A percentile compares a stretch with the other conserved stretches of the same genome.
phyloP scores from a whole-genome alignment of 805 yeast genomes.

The Candida cerambycidarum region DNA sequence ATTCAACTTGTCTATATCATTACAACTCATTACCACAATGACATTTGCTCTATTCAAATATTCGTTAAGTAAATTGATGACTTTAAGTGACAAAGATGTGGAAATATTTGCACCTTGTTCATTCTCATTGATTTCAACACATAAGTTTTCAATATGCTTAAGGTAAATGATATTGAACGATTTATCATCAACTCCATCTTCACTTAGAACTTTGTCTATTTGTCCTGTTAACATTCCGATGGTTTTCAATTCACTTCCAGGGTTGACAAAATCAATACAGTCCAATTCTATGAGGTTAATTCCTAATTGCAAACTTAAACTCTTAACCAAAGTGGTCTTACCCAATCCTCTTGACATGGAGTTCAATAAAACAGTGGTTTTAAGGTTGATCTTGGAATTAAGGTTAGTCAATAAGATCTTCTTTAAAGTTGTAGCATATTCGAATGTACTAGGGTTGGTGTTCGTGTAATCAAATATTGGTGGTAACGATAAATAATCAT shows the following conservation, averaged over 20 bases:
- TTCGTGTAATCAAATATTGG: conserved; percentile 36
- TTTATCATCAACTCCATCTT: conserved; percentile 26
- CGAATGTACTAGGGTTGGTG: conserved; percentile 34
- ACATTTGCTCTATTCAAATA: conserved; percentile 44
- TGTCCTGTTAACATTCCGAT: conserved; percentile 76
- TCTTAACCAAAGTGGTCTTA: conserved; percentile 61
- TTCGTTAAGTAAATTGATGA: conserved; percentile 58
- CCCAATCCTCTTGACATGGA: conserved; percentile 80
- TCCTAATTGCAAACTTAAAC: conserved; percentile 59
- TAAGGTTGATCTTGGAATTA: conserved; percentile 39
- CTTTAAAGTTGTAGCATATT: conserved; percentile 50
- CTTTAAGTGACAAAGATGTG: conserved; percentile 50
- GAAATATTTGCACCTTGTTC: conserved; percentile 39
- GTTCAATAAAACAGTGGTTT: conserved; percentile 63
- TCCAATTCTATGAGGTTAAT: conserved; percentile 67
- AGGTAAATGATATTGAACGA: conserved; percentile 51
- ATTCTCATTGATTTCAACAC: conserved; percentile 63
- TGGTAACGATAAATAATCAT: conserved; percentile 46
- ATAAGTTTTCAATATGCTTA: conserved; percentile 75
- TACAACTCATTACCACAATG: conserved; percentile 62
- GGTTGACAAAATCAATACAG: conserved; percentile 62
- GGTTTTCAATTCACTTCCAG: conserved; percentile 74
- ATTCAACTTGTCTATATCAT: conserved; percentile 67
- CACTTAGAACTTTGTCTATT: conserved; percentile 60
- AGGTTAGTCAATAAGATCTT: conserved; percentile 57